A percentile compares a stretch with the other conserved stretches of the same genome.
Evolutionary conservation across 345 rosid genomes (phyloP).

Genomic region (Eucalyptus cloeziana): DNA sequence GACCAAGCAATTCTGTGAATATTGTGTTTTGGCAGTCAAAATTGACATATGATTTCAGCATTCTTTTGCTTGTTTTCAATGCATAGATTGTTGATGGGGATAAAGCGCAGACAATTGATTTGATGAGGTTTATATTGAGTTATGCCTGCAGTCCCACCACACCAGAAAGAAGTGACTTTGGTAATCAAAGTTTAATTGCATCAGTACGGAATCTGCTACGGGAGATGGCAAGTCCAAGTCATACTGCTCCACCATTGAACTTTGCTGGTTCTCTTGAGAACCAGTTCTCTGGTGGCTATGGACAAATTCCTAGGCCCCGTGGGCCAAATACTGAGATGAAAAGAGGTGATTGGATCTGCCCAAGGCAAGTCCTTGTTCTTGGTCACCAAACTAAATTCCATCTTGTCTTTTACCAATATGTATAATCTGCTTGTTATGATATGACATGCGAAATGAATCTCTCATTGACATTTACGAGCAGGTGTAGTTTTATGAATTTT

Average conservation of each 20-base stretch:
- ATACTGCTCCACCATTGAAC: slow-evolving; percentile 6
- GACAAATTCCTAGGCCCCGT: slow-evolving; percentile 19
- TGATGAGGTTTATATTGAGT: slow-evolving; percentile 73
- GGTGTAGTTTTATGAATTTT: slow-evolving; percentile 91
- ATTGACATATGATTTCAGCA: neutral
- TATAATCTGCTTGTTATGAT: neutral
- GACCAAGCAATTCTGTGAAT: neutral
- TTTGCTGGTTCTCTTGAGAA: slow-evolving; percentile 11
- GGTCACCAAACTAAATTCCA: neutral
- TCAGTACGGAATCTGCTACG: slow-evolving; percentile 52
- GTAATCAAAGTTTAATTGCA: slow-evolving; percentile 28
- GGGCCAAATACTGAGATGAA: slow-evolving; percentile 59
- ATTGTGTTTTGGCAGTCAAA: neutral
- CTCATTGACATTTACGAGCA: slow-evolving; percentile 18
- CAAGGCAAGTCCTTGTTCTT: slow-evolving; percentile 30
- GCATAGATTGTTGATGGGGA: slow-evolving; percentile 29
- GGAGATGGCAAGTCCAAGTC: slow-evolving; percentile 42
- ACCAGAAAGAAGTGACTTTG: slow-evolving; percentile 9
- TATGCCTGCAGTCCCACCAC: slow-evolving; percentile 30
- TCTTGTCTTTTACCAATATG: neutral
- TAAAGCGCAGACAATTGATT: slow-evolving; percentile 45
- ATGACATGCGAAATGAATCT: neutral
- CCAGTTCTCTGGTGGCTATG: slow-evolving; percentile 29
- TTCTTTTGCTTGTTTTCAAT: neutral
- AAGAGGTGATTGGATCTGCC: slow-evolving; percentile 93